Base-by-base conservation (phyloP, 768 basidiomycete species). In the Russula vinacea region DNA sequence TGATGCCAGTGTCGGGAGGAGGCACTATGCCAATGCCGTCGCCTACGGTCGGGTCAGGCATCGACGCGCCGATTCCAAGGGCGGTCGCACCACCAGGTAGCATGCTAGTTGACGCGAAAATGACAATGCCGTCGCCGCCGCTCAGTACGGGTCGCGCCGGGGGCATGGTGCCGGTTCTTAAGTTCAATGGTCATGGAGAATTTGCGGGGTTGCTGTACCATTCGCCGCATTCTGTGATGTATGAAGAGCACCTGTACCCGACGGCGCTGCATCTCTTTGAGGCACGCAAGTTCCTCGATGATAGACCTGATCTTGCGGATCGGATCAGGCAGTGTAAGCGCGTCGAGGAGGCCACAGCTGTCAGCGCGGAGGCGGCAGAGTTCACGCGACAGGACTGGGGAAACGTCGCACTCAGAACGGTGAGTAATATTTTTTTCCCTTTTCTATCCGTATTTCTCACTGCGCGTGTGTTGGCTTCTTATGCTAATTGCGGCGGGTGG, bases 191-290 rank as follows among this genome's bases (percentile, higher is more conserved):
- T 29, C 44, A 52, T 32, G 65, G 67, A 42, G 73, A 76, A 11
- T 78, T 77, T 58, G 70, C 77, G 0, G 80, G 79, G 1, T 86
- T 91, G 73, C 74, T 88, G 72, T 88, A 84, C 69, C 83, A 85
- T 68, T 90, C 90, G 0, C 81, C 78, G 1, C 84, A 90, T 68
- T 78, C 78, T 6, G 80, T 93, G 24, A 58, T 84, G 58, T 86
- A 84, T 72, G 72, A 78, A 37, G 78, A 83, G 42, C 76, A 76
- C 59, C 73, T 74, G 45, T 93, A 86, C 68, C 88, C 88, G 2
- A 87, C 84, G 1, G 90, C 87, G 11, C 73, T 85, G 69, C 90
- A 92, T 68, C 78, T 92, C n/a, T 81, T 84, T 59, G 89, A 92
- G 73, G 89, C 89, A 9, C 76, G 88, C 70, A 88, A 88, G 71